These are phyloP conservation scores for Podosphaera xanthii DNA, from an alignment of 2,329 filamentous ascomycete species.

Conservation along the genomic window DNA sequence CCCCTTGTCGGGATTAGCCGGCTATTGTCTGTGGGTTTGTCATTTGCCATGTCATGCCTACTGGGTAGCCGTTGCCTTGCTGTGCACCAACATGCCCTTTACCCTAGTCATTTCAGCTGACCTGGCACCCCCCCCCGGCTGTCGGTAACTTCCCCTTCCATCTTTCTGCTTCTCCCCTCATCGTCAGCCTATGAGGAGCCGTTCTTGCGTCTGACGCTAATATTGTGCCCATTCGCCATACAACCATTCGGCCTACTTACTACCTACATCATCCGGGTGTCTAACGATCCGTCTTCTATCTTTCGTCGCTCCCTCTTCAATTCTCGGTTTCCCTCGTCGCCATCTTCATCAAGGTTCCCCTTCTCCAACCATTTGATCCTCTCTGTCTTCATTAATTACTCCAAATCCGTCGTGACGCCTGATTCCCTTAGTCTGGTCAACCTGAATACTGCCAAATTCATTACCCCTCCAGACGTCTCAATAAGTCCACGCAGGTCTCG, in stretches of 20 bases:
- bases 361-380: background rate
- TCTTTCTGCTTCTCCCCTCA: background rate
- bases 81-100: background rate
- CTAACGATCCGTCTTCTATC: background rate
- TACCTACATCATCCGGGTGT: background rate
- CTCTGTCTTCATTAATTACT: background rate
- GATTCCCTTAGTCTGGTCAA: background rate
- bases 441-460: background rate
- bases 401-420: background rate
- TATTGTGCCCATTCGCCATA: background rate
- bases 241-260: background rate
- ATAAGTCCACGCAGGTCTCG: background rate
- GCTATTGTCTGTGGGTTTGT: background rate
- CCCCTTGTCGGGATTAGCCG: background rate
- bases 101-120: background rate
- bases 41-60: background rate
- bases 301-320: slow-evolving; percentile 6
- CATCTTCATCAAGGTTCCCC: background rate
- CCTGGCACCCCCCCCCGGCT: background rate
- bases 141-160: background rate
- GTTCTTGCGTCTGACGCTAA: slow-evolving; percentile 1
- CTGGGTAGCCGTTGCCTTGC: background rate
- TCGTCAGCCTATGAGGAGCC: background rate
- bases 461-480: background rate
- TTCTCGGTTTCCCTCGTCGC: slow-evolving; percentile 5